phyloP scores from a whole-genome alignment of 2,329 filamentous ascomycete genomes.

The Magnaporthales sp. region DNA sequence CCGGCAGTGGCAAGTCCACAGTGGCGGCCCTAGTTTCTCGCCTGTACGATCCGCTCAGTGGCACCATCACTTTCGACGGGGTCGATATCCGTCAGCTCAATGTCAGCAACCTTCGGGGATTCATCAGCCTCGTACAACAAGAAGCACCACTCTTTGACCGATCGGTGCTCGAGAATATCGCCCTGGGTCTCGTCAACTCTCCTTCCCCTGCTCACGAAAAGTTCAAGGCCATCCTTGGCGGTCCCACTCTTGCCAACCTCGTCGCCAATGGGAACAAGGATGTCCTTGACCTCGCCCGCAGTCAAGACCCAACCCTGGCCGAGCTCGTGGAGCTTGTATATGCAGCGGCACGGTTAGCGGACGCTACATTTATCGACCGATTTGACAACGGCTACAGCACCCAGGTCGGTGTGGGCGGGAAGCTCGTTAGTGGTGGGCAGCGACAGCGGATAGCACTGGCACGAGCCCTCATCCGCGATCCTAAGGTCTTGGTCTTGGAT shows the following conservation, averaged over 20 bases:
- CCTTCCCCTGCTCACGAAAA: conserved; percentile 20
- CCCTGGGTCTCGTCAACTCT: conserved; percentile 29
- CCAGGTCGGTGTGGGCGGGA: conserved; percentile 42
- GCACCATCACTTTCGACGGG: conserved; percentile 28
- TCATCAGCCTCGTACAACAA: conserved; percentile 24
- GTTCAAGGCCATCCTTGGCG: conserved; percentile 29
- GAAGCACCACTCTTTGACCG: conserved; percentile 23
- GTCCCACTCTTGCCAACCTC: conserved; percentile 34
- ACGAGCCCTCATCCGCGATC: conserved; percentile 6
- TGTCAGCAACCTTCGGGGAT: conserved; percentile 20
- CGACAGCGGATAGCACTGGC: conserved; percentile 44
- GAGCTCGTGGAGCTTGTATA: conserved; percentile 37
- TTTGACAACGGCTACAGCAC: conserved; percentile 47
- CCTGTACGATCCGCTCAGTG: conserved; percentile 35
- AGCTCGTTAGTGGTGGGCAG: conserved; percentile 50
- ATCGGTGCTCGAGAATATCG: conserved; percentile 33
- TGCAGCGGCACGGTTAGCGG: conserved; percentile 42
- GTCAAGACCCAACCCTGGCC: conserved; percentile 10
- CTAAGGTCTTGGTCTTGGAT: conserved; percentile 5
- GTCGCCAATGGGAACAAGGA: conserved; percentile 20
- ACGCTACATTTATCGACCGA: conserved; percentile 46
- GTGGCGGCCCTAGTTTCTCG: conserved; percentile 34
- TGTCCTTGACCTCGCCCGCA: not conserved
- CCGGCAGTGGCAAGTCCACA: conserved; percentile 45
- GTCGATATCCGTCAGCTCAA: conserved; percentile 26